phyloP scores from a whole-genome alignment of 352 stramenopile genomes.

The Phytophthora gonapodyides region DNA sequence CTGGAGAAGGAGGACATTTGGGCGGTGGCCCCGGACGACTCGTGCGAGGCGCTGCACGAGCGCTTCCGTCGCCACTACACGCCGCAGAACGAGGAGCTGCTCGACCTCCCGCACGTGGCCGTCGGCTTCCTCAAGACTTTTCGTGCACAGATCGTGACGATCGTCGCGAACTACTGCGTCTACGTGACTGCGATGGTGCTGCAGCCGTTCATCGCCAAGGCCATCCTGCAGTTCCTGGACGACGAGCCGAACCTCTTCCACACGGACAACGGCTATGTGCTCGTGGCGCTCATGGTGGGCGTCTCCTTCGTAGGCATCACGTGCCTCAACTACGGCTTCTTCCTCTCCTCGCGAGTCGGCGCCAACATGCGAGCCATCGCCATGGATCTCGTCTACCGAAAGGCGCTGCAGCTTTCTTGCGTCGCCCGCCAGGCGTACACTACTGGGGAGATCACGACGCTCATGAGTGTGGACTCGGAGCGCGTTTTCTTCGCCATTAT shows the following conservation, averaged over 20 bases:
- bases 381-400: constrained; percentile 49
- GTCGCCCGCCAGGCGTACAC: constrained; percentile 44
- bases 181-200: constrained; percentile 40
- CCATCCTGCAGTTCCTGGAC: constrained; percentile 38
- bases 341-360: constrained; percentile 39
- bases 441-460: constrained; percentile 47
- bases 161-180: constrained; percentile 35
- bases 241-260: constrained; percentile 32
- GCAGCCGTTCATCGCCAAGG: constrained; percentile 32
- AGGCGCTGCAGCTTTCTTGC: constrained; percentile 64
- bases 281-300: constrained; percentile 26
- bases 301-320: constrained; percentile 35
- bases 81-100: not conserved
- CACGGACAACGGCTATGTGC: constrained; percentile 30
- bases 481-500: constrained; percentile 43
- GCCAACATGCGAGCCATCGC: constrained; percentile 44
- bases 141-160: constrained; percentile 22
- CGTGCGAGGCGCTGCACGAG: constrained; percentile 24
- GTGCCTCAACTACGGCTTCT: constrained; percentile 46
- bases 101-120: constrained; percentile 26
- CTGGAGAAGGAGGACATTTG: constrained; percentile 44
- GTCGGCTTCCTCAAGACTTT: constrained; percentile 36
- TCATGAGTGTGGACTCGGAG: constrained; percentile 52
- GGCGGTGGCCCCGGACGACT: constrained; percentile 31
- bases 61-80: constrained; percentile 27